A percentile compares a stretch with the other conserved stretches of the same genome.
Evolutionary conservation across 2,329 filamentous ascomycete species (phyloP).

Genomic region (Stagonosporopsis vannaccii): DNA sequence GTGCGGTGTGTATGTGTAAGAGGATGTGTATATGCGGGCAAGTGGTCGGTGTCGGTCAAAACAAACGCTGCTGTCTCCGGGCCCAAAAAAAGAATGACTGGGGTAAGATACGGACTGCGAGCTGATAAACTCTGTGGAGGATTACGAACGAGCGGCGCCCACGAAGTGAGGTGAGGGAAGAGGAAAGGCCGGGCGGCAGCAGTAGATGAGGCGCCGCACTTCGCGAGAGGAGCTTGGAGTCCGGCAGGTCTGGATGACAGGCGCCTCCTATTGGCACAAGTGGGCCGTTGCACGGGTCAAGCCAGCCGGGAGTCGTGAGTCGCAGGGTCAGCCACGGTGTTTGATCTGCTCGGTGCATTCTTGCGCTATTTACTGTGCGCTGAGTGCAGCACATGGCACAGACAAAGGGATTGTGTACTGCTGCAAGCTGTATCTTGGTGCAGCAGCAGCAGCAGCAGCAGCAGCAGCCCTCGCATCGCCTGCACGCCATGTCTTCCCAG

Average conservation of each 20-base stretch:
- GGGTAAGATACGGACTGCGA: constrained; percentile 45
- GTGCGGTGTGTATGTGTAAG: constrained; percentile 6
- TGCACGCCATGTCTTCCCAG: constrained; percentile 9
- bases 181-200: constrained; percentile 36
- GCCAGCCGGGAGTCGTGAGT: constrained; percentile 23
- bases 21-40: constrained; percentile 2
- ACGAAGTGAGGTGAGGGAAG: constrained; percentile 45
- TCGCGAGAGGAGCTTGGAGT: constrained; percentile 29
- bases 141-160: constrained; percentile 44
- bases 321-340: constrained; percentile 34
- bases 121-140: constrained; percentile 25
- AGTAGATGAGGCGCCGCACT: constrained; percentile 44
- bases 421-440: not conserved
- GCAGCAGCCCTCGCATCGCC: not conserved
- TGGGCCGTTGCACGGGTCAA: constrained; percentile 33
- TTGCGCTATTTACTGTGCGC: constrained; percentile 21
- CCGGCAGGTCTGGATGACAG: constrained; percentile 33
- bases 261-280: constrained; percentile 28
- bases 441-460: not conserved
- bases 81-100: constrained; percentile 51
- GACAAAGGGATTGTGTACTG: constrained; percentile 1
- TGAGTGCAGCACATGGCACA: not conserved
- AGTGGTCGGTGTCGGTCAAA: constrained; percentile 22
- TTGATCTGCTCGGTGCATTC: constrained; percentile 27
- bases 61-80: constrained; percentile 26